A percentile compares a stretch with the other conserved stretches of the same genome.
Conservation (phyloP, 2,329 filamentous ascomycete species). For the Chlorencoelia australis region DNA sequence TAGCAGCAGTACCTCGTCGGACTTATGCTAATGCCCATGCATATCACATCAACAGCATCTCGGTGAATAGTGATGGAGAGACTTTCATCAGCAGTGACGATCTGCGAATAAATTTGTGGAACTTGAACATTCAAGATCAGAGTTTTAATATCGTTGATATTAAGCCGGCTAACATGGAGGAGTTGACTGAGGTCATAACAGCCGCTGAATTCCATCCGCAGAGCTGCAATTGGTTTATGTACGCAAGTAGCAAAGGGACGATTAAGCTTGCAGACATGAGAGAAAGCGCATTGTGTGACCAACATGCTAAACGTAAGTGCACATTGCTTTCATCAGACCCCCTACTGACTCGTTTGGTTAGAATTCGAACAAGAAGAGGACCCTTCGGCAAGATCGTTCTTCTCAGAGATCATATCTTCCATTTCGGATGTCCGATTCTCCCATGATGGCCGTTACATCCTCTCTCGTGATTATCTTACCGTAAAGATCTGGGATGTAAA, state of each 20-base stretch:
- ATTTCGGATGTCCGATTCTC: constrained; percentile 99
- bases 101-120: constrained; percentile 96
- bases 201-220: constrained; percentile 94
- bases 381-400: constrained; percentile 92
- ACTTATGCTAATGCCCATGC: constrained; percentile 98
- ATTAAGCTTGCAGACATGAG: constrained; percentile 99
- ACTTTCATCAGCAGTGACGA: constrained; percentile 99
- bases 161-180: constrained; percentile 99
- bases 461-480: constrained; percentile 94
- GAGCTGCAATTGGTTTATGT: constrained; percentile 99
- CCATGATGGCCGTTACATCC: constrained; percentile 89
- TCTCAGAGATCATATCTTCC: constrained; percentile 98
- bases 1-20: constrained; percentile 88
- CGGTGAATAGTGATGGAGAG: constrained; percentile 98
- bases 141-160: constrained; percentile 99
- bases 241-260: constrained; percentile 96
- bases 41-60: constrained; percentile 99
- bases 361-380: constrained; percentile 99
- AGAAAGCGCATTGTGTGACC: constrained; percentile 89
- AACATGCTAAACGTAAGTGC: constrained; percentile 75
- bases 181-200: constrained; percentile 96
- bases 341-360: constrained; percentile 30
- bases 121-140: constrained; percentile 97
- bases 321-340: background rate
- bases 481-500: constrained; percentile 99